phyloP scores from a whole-genome alignment of 1,284 basidiomycete genomes.

The Inonotus obliquus region DNA sequence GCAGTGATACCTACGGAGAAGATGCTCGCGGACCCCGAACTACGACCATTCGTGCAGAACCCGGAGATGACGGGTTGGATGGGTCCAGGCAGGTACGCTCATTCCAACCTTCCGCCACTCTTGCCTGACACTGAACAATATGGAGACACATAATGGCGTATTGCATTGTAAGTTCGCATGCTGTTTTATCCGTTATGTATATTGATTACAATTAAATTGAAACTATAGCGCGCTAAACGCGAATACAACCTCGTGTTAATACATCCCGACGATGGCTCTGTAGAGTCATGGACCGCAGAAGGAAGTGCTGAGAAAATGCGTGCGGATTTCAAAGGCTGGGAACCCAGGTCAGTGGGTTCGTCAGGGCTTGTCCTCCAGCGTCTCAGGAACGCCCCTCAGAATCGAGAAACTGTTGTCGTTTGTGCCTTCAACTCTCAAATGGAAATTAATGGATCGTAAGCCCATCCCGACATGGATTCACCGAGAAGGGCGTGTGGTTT shows the following conservation, averaged over 20 bases:
- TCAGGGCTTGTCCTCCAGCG: background rate
- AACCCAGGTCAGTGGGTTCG: slow-evolving; percentile 29
- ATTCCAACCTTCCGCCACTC: background rate
- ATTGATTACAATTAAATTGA: background rate
- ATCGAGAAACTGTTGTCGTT: slow-evolving; percentile 38
- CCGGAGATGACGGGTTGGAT: slow-evolving; percentile 32
- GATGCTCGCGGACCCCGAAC: slow-evolving; percentile 46
- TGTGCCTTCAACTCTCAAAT: slow-evolving; percentile 34
- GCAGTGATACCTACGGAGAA: slow-evolving; percentile 41
- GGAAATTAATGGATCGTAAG: slow-evolving; percentile 34
- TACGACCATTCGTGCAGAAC: slow-evolving; percentile 29
- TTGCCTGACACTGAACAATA: background rate
- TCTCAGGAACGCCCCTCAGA: slow-evolving; percentile 19
- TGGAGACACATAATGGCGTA: slow-evolving; percentile 9
- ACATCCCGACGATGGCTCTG: slow-evolving; percentile 28
- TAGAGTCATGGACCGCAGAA: slow-evolving; percentile 27
- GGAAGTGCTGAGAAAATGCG: slow-evolving; percentile 31
- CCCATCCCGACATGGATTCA: slow-evolving; percentile 43
- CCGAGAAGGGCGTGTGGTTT: slow-evolving; percentile 39
- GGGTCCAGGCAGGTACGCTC: slow-evolving; percentile 24
- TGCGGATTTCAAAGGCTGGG: slow-evolving; percentile 28
- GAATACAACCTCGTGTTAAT: slow-evolving; percentile 31
- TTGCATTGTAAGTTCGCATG: background rate
- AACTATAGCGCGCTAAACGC: slow-evolving; percentile 24
- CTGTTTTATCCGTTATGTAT: background rate